Percentiles rank a stretch among this genome's conserved stretches.
Conservation (phyloP, 176 grass and related monocot genomes). For the Chrysopogon serrulatus region DNA sequence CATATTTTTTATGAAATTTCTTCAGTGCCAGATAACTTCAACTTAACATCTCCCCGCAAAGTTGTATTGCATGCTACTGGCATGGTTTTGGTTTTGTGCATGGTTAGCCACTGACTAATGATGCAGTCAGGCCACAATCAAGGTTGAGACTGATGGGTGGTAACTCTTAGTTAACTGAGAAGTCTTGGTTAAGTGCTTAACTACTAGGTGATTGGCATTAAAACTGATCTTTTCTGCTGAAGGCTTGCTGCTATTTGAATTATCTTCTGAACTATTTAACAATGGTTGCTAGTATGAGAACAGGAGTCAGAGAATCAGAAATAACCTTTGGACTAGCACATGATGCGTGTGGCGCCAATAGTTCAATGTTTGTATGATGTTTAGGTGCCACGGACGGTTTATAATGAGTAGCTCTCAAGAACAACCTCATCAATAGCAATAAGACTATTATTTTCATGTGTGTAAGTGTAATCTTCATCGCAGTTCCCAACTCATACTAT, state of each 20-base stretch:
- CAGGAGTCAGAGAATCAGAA: background rate
- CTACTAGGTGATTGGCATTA: background rate
- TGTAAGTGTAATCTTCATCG: background rate
- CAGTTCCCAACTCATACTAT: background rate
- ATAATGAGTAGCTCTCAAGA: background rate
- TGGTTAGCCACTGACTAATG: background rate
- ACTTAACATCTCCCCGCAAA: background rate
- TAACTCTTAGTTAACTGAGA: background rate
- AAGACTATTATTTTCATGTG: background rate
- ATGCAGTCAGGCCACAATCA: background rate
- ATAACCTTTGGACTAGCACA: background rate
- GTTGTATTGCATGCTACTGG: background rate
- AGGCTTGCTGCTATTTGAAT: constrained; percentile 3
- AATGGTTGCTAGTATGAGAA: background rate
- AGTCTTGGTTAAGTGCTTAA: background rate
- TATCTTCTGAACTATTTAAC: background rate
- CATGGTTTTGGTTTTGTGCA: background rate
- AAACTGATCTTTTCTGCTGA: background rate
- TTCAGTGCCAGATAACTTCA: background rate
- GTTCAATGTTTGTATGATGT: background rate
- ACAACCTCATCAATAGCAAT: background rate
- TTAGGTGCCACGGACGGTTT: background rate
- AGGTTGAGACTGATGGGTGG: background rate
- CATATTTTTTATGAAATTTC: background rate
- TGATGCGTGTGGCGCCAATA: background rate